Evolutionary conservation across 2,329 filamentous ascomycete species (phyloP), one percentile per base, ranked within the genome.

Genomic region (Xylaria sp.): DNA sequence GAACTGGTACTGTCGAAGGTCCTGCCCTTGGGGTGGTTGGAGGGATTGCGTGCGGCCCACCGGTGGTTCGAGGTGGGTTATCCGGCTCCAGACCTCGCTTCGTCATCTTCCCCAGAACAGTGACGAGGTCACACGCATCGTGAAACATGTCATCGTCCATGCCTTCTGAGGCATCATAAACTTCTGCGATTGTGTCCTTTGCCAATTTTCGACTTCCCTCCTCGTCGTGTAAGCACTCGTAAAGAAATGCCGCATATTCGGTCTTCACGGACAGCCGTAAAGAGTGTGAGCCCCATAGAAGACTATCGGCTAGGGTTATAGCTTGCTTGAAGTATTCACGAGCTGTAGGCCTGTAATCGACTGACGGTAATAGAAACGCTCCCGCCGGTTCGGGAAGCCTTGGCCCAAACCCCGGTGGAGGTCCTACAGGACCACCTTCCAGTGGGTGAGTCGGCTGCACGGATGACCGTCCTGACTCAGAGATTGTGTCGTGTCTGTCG

Each of bases 61-160:
- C 42, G 23, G 54, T 45, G 23, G 54, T 63, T 28, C 52, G 55
- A n/a, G 60, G 50, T 4, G 67, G 40, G 25, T 64, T 59, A 23
- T 47, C 61, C 2, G 78, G 75, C 4, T 77, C 79, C 2, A 87
- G 74, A 1, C 90, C 90, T 52, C 92, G 86, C 78, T 91, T 94
- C 84, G 94, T 92, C 89, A 97, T 95, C 72, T 89, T 92, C 6
- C 92, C 92, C 0, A 98, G 77, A 0, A 95, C 89, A 1, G 91
- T 90, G 8, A 98, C 94, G 12, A 97, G 83, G 71, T 94, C 91
- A 61, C 92, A 93, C 0, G 94, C 92, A 75, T 98, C 95, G 67
- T 91, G 87, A 74, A 97, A 99, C 82, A 95, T 96, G 69, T 96
- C 92, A 72, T 98, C 94, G 62, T 96, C 92, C 87, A 98, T 94